Percentiles rank a stretch among this genome's conserved stretches.
phyloP scores from a whole-genome alignment of 768 basidiomycete species.

The Termitomyces sp. region DNA sequence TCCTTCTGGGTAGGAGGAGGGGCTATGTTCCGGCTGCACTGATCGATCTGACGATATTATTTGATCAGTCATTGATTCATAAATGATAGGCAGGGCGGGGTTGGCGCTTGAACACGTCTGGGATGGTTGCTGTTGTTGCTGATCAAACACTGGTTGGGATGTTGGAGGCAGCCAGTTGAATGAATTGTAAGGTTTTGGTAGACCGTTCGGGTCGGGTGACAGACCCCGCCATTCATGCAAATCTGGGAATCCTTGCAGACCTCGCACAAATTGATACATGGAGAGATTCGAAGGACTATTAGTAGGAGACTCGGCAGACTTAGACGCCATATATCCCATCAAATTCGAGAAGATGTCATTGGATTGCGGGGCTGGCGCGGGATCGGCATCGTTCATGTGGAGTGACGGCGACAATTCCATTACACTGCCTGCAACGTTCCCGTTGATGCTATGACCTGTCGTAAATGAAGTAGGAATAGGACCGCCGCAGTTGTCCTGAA shows the following conservation, averaged over 20 bases:
- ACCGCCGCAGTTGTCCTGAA: neutral
- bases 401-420: neutral
- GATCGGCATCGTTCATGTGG: neutral
- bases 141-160: neutral
- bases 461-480: neutral
- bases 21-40: neutral
- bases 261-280: neutral
- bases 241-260: neutral
- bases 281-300: neutral
- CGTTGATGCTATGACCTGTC: neutral
- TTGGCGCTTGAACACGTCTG: neutral
- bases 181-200: slow-evolving; percentile 15
- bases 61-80: neutral
- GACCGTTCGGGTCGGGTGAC: slow-evolving; percentile 6
- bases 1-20: neutral
- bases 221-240: slow-evolving; percentile 3
- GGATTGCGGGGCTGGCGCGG: neutral
- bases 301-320: slow-evolving; percentile 9
- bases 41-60: neutral
- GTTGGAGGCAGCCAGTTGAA: slow-evolving; percentile 16
- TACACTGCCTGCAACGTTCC: neutral
- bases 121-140: neutral
- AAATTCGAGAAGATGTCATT: neutral
- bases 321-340: slow-evolving; percentile 8
- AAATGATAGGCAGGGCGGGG: neutral